phyloP scores from a whole-genome alignment of 2,329 filamentous ascomycete genomes.

The Aspergillus sp. region DNA sequence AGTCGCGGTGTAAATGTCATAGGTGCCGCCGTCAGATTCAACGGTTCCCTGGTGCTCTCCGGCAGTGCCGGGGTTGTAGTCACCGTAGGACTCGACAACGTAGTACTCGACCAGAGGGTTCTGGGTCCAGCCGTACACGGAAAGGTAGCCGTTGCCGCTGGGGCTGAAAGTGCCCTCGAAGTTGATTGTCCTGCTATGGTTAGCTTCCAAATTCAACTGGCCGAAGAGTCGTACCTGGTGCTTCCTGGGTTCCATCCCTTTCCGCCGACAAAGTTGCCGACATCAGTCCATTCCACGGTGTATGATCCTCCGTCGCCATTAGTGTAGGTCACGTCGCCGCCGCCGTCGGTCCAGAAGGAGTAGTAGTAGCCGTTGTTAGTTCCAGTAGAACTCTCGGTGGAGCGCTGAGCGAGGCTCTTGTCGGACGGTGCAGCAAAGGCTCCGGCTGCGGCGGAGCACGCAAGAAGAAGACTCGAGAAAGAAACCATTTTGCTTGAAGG shows the following conservation, averaged over 20 bases:
- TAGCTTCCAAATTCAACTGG: not conserved
- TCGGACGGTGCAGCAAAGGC: conserved; percentile 26
- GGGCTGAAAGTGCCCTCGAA: conserved; percentile 31
- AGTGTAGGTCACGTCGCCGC: conserved; percentile 46
- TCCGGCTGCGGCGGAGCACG: conserved; percentile 20
- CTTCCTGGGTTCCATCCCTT: conserved; percentile 60
- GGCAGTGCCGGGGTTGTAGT: conserved; percentile 33
- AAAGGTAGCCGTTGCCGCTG: conserved; percentile 35
- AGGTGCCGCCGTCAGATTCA: conserved; percentile 37
- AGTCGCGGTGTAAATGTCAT: conserved; percentile 39
- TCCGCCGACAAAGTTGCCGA: conserved; percentile 57
- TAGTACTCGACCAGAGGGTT: conserved; percentile 40
- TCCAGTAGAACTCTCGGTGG: conserved; percentile 29
- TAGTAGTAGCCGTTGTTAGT: conserved; percentile 50
- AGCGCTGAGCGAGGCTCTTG: conserved; percentile 10
- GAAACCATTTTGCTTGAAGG: conserved; percentile 23
- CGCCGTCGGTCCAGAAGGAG: conserved; percentile 52
- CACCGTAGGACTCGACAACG: conserved; percentile 37
- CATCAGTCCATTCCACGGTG: conserved; percentile 47
- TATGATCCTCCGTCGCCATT: conserved; percentile 49
- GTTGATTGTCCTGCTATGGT: conserved; percentile 20
- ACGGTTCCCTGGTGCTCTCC: conserved; percentile 36
- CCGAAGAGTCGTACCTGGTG: conserved; percentile 40
- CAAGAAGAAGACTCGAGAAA: conserved; percentile 25
- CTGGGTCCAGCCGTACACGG: conserved; percentile 45